Evolutionary conservation across 306 rosid species (phyloP).

Genomic region (Prunus armeniaca): DNA sequence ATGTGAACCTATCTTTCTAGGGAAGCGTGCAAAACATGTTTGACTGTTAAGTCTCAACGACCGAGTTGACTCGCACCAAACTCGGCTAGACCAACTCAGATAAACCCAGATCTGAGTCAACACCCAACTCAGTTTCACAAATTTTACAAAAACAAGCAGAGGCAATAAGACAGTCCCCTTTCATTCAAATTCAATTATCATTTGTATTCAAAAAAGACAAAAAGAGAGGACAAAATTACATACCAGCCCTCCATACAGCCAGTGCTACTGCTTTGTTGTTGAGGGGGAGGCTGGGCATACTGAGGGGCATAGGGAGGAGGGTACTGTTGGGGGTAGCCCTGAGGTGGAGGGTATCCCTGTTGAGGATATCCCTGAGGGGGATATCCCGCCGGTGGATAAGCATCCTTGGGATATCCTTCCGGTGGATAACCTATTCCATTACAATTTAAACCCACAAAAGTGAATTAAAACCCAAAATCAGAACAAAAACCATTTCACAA

Average conservation of each 20-base stretch:
- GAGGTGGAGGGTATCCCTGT: slow-evolving; percentile 51
- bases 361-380: slow-evolving; percentile 52
- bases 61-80: slow-evolving; percentile 15
- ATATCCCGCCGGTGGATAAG: slow-evolving; percentile 66
- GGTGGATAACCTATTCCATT: slow-evolving; percentile 67
- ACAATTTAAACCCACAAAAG: neutral
- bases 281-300: slow-evolving; percentile 82
- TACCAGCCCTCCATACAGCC: slow-evolving; percentile 89
- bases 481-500: neutral
- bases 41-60: neutral
- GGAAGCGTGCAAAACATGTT: neutral
- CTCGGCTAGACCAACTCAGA: slow-evolving; percentile 26
- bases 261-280: slow-evolving; percentile 16
- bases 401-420: slow-evolving; percentile 74
- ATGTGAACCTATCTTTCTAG: neutral
- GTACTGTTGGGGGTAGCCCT: slow-evolving; percentile 46
- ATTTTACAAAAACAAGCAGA: neutral
- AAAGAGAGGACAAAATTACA: slow-evolving; percentile 4
- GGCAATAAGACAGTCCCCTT: too few species aligned
- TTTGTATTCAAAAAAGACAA: neutral
- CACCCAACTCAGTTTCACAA: neutral
- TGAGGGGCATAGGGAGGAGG: slow-evolving; percentile 71
- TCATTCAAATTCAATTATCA: too few species aligned
- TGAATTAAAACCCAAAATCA: neutral
- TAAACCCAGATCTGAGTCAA: slow-evolving; percentile 34